Conservation (phyloP, 2,329 filamentous ascomycete genomes). For the Chaetomium globosum region DNA sequence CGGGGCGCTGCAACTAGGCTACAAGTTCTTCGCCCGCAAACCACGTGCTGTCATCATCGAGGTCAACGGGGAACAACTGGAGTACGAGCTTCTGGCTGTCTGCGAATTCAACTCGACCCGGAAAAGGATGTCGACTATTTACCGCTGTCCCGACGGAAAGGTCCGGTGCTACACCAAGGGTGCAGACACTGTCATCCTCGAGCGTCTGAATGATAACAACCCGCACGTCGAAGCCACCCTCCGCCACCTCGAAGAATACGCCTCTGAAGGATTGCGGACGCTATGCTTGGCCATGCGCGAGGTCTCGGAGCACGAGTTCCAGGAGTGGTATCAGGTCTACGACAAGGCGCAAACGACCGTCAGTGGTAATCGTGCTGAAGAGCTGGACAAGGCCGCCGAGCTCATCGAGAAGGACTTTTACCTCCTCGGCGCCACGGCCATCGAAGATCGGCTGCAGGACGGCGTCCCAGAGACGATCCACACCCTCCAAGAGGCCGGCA, state of each 20-base stretch:
- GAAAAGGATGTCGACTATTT: constrained; percentile 97
- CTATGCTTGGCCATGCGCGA: constrained; percentile 95
- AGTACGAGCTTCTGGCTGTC: constrained; percentile 93
- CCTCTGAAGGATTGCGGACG: constrained; percentile 91
- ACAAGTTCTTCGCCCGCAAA: constrained; percentile 87
- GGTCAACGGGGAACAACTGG: constrained; percentile 68
- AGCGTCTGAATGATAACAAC: constrained; percentile 81
- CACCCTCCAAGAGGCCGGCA: constrained; percentile 91
- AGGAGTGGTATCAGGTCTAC: constrained; percentile 83
- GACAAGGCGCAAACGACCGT: constrained; percentile 89
- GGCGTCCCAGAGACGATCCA: constrained; percentile 98
- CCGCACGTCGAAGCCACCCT: constrained; percentile 87
- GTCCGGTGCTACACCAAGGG: constrained; percentile 94
- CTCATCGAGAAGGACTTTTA: constrained; percentile 91
- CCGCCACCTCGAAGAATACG: constrained; percentile 96
- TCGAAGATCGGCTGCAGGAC: constrained; percentile 95
- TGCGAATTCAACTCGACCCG: constrained; percentile 98
- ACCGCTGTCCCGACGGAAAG: constrained; percentile 93
- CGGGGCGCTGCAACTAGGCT: constrained; percentile 81
- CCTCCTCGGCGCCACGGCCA: constrained; percentile 91
- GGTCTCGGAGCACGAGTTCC: constrained; percentile 83
- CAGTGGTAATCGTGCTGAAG: constrained; percentile 86
- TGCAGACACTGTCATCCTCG: constrained; percentile 95
- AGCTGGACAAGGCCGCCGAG: constrained; percentile 95
- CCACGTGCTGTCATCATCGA: constrained; percentile 85